Percentiles rank a stretch among this genome's conserved stretches.
phyloP scores from a whole-genome alignment of 192 early-diverging fungal genomes.

The Rhizoclosmatium globosum region DNA sequence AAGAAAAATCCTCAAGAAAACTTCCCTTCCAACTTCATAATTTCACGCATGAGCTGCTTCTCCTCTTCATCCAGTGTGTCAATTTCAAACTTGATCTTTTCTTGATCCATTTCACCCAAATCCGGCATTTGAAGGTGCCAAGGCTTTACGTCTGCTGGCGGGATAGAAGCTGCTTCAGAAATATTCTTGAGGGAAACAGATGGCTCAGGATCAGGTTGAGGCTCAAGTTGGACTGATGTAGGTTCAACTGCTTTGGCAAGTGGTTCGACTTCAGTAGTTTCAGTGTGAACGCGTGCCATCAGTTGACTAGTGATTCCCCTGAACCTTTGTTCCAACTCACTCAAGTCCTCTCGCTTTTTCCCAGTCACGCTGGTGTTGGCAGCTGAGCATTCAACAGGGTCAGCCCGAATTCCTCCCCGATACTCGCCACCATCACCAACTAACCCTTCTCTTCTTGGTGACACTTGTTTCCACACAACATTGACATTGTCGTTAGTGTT shows the following conservation, averaged over 20 bases:
- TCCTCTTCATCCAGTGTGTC: conserved; percentile 5
- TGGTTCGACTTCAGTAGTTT: too few relatives aligned
- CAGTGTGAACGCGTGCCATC: too few relatives aligned
- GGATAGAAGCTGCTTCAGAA: too few relatives aligned
- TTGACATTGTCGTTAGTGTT: not conserved
- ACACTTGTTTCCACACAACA: conserved; percentile 2
- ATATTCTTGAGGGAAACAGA: too few relatives aligned
- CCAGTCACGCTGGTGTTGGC: not conserved
- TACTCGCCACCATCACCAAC: not conserved
- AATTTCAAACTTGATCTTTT: not conserved
- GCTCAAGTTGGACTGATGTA: too few relatives aligned
- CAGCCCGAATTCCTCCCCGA: not conserved
- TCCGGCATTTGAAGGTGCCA: too few relatives aligned
- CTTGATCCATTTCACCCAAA: too few relatives aligned
- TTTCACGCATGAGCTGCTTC: not conserved
- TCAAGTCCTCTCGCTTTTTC: not conserved
- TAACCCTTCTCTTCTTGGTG: not conserved
- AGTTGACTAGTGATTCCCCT: not conserved
- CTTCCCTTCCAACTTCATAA: conserved; percentile 6
- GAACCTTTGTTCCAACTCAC: not conserved
- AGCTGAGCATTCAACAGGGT: not conserved
- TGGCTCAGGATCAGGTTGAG: too few relatives aligned
- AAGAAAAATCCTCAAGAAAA: conserved; percentile 4
- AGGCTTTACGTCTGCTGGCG: too few relatives aligned
- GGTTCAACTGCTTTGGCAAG: too few relatives aligned